Evolutionary conservation across 2,329 filamentous ascomycete genomes (phyloP), one percentile per base, ranked within the genome.

Genomic region (Cadophora gregata): DNA sequence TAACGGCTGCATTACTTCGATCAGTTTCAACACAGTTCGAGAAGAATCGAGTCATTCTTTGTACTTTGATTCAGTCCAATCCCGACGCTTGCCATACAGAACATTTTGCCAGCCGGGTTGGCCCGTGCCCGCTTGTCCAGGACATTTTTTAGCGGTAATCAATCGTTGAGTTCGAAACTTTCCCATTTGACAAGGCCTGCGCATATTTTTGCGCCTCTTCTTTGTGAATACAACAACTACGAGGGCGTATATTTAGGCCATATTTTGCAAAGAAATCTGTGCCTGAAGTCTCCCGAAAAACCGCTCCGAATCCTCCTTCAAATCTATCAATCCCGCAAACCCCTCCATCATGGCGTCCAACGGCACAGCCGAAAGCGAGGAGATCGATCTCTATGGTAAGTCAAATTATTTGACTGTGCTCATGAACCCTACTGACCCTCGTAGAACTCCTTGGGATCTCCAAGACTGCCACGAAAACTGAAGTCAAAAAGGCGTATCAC

Each of bases 401-500:
- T 71, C 45, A 50, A n/a, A n/a, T 16, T 6, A 47, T 19, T 21
- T 36, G 2, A 62, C 36, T 25, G 10, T 19, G n/a, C 4, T 51
- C n/a, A 12, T 27, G 62, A 27, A 19, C 50, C n/a, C 29, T 33
- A 51, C 58, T 60, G 29, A 61, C 66, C 38, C 51, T 50, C 14
- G 31, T 76, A 97, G 94, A 90, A 81, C 84, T 97, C 74, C 88
- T 98, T 69, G 91, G 88, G 67, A 86, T 98, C 74, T 83, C 89
- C 62, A 90, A 85, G 78, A 82, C 82, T 69, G 92, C 94, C 62
- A 89, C 84, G 69, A 90, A 90, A 75, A 87, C 90, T 64, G 92
- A 97, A 75, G 91, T 98, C 81, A 96, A 96, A 80, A 97, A 97
- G 81, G 94, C 94, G 69, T 97, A 97, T 82, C 91, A 95, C 81